Evolutionary conservation across 129 eudicot species (phyloP).

Genomic region (Flaveria sonorensis): DNA sequence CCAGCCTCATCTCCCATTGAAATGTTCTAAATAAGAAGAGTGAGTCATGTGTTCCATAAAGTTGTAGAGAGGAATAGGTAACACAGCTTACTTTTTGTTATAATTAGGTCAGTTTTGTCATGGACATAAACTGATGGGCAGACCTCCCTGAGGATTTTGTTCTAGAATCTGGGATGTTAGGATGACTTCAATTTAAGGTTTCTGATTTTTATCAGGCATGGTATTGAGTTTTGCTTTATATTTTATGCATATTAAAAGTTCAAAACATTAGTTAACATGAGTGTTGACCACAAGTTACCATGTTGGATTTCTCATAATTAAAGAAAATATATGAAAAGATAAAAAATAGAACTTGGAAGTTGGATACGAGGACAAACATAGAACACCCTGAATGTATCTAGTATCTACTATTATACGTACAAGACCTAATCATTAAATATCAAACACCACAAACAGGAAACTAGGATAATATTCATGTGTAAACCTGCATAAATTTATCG

Average conservation of each 20-base stretch:
- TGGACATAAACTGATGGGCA: not conserved
- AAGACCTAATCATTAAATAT: not conserved
- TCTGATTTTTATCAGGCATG: not conserved
- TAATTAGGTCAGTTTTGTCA: not conserved
- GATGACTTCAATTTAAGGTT: not conserved
- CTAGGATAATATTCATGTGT: not conserved
- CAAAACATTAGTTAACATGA: not conserved
- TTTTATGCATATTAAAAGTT: not conserved
- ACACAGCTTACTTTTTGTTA: not conserved
- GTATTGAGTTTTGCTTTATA: not conserved
- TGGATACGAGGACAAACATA: not conserved
- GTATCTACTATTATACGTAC: not conserved
- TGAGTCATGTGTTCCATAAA: not conserved
- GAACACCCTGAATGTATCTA: not conserved
- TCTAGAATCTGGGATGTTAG: not conserved
- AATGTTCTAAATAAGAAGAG: conserved; percentile 2
- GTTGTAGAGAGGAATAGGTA: not conserved
- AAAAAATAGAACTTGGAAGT: not conserved
- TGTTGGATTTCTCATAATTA: not conserved
- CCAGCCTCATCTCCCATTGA: not conserved
- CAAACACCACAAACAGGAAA: conserved; percentile 1
- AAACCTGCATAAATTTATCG: not conserved
- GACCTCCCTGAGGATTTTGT: not conserved
- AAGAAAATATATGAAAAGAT: not conserved
- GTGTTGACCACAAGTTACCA: not conserved